phyloP scores from a whole-genome alignment of 768 basidiomycete species.

The Kwoniella bestiolae region DNA sequence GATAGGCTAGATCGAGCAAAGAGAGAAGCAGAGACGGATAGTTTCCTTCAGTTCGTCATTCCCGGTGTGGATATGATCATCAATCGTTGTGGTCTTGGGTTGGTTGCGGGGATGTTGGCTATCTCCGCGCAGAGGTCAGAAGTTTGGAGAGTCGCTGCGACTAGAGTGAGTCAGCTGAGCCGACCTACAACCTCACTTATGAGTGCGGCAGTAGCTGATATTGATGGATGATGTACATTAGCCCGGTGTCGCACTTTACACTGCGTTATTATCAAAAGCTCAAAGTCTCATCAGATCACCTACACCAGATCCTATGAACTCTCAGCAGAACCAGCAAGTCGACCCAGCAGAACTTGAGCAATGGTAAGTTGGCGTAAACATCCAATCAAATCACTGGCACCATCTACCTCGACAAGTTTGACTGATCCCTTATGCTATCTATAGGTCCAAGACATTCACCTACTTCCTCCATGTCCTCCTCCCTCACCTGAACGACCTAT shows the following conservation, averaged over 20 bases:
- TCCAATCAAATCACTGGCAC: conserved; percentile 1
- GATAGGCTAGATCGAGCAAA: conserved; percentile 48
- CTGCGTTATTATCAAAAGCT: conserved; percentile 88
- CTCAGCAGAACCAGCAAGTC: conserved; percentile 61
- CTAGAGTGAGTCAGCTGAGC: conserved; percentile 66
- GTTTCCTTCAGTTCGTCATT: conserved; percentile 80
- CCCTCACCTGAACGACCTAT: conserved; percentile 76
- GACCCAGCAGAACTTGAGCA: conserved; percentile 72
- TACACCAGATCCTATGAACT: conserved; percentile 63
- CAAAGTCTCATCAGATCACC: conserved; percentile 81
- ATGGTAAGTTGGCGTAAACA: conserved; percentile 62
- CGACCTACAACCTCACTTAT: not conserved
- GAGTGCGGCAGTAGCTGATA: conserved; percentile 8
- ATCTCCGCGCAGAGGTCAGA: conserved; percentile 79
- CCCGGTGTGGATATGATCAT: conserved; percentile 85
- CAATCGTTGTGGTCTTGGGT: conserved; percentile 73
- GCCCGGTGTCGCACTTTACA: conserved; percentile 91
- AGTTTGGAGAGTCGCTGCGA: conserved; percentile 71
- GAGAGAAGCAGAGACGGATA: conserved; percentile 85
- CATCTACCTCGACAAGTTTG: not conserved
- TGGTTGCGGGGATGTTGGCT: conserved; percentile 84
- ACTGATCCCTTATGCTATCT: conserved; percentile 15
- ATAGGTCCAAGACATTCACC: conserved; percentile 84
- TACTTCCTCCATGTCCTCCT: conserved; percentile 80
- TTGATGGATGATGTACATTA: conserved; percentile 55